Evolutionary conservation across 768 basidiomycete species (phyloP).

Genomic region (Exidia glandulosa): DNA sequence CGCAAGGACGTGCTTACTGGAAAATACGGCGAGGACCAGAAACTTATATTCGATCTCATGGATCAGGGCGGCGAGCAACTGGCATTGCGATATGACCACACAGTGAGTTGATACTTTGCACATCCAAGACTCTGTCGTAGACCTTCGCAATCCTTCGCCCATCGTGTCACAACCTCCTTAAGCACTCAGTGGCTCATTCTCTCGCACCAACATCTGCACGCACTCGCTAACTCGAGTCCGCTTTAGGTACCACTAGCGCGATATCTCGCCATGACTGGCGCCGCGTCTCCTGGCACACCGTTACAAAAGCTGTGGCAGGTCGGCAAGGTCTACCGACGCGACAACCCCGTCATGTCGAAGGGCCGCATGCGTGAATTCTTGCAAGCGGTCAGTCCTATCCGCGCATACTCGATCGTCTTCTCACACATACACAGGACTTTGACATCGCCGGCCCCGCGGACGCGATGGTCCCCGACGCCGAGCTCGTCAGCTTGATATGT

Average conservation of each 20-base stretch:
- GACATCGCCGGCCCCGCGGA: constrained; percentile 91
- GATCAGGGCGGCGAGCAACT: constrained; percentile 98
- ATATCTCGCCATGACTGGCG: constrained; percentile 91
- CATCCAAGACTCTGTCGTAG: no score
- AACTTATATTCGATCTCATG: constrained; percentile 93
- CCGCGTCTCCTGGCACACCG: constrained; percentile 35
- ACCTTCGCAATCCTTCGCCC: no score
- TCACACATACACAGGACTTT: constrained; percentile 91
- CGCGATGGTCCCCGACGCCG: constrained; percentile 94
- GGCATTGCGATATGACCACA: constrained; percentile 90
- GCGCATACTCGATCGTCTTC: neutral
- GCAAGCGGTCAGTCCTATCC: constrained; percentile 60
- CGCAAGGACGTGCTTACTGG: constrained; percentile 91
- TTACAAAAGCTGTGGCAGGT: constrained; percentile 91
- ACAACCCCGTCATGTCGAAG: constrained; percentile 95
- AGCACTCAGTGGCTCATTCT: no score
- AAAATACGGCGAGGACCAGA: constrained; percentile 96
- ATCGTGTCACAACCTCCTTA: no score
- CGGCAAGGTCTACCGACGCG: constrained; percentile 96
- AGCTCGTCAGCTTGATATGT: constrained; percentile 71
- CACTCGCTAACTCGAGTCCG: neutral
- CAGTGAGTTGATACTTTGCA: constrained; percentile 31
- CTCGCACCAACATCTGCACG: no score
- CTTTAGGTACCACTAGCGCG: constrained; percentile 84
- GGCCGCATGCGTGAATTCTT: constrained; percentile 98